A percentile compares a stretch with the other conserved stretches of the same genome.
Conservation (phyloP, 2,329 filamentous ascomycete species). For the Aureobasidium sp. region DNA sequence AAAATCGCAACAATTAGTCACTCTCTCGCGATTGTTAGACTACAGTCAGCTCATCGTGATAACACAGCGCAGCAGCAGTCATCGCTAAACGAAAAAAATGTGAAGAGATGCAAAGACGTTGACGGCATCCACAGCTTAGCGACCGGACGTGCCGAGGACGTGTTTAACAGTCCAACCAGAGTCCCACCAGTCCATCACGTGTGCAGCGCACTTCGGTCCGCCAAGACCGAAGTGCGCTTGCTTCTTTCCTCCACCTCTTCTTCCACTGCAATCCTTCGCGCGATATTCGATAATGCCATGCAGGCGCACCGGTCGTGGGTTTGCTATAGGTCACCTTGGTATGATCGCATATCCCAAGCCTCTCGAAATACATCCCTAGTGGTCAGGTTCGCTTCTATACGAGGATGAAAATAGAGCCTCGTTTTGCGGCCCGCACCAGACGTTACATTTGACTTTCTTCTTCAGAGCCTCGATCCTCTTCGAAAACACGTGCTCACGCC, state of each 20-base stretch:
- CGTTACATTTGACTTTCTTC: conserved; percentile 5
- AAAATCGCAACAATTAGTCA: neutral
- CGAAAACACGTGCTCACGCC: conserved; percentile 1
- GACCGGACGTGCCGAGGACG: neutral
- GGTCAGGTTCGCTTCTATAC: neutral
- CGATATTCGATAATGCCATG: neutral
- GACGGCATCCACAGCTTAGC: neutral
- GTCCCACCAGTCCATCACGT: neutral
- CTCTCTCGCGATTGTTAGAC: neutral
- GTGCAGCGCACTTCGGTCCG: too few species aligned
- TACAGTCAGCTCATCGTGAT: neutral
- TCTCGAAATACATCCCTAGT: neutral
- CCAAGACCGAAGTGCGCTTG: neutral
- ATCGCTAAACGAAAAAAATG: neutral
- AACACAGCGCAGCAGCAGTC: neutral
- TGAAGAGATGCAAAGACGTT: neutral
- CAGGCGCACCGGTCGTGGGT: conserved; percentile 2
- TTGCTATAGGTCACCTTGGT: neutral
- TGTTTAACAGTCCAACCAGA: neutral
- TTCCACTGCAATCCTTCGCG: neutral
- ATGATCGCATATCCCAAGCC: neutral
- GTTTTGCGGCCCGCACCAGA: neutral
- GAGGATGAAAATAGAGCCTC: neutral
- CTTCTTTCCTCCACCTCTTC: neutral
- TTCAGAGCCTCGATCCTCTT: conserved; percentile 2